A percentile compares a stretch with the other conserved stretches of the same genome.
Conservation (phyloP, 2,329 filamentous ascomycete species). For the Catunica adiposa region DNA sequence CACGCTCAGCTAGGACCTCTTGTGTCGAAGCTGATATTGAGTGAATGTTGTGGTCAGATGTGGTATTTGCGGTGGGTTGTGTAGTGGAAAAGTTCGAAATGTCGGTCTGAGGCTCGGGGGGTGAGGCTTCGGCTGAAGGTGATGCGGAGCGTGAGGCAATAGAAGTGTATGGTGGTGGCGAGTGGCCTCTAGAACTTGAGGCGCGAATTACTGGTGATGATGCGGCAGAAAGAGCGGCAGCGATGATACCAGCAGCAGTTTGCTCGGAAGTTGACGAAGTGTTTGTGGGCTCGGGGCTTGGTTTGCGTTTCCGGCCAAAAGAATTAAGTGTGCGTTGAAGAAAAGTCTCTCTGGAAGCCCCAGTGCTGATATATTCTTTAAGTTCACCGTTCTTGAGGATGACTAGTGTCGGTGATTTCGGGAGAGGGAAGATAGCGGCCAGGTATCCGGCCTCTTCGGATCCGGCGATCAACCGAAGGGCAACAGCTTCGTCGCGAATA, state of each 20-base stretch:
- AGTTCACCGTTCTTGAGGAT: constrained; percentile 66
- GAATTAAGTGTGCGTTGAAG: constrained; percentile 26
- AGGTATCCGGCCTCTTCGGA: constrained; percentile 71
- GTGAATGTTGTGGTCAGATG: background rate
- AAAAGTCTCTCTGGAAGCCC: constrained; percentile 50
- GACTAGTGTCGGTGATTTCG: constrained; percentile 59
- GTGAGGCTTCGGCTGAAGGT: background rate
- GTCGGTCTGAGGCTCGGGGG: background rate
- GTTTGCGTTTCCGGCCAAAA: constrained; percentile 19
- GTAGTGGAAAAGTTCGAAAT: background rate
- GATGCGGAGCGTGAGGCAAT: background rate
- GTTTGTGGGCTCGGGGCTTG: constrained; percentile 8
- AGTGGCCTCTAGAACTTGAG: constrained; percentile 13
- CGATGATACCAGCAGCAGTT: constrained; percentile 13
- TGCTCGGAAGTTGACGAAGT: constrained; percentile 10
- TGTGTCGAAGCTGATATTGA: constrained; percentile 15
- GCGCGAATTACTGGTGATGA: constrained; percentile 14
- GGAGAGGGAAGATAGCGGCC: constrained; percentile 66
- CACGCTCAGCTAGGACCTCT: constrained; percentile 33
- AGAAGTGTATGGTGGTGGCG: constrained; percentile 13
- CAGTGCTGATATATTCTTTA: constrained; percentile 56
- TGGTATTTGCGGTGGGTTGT: background rate
- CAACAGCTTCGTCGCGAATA: constrained; percentile 46
- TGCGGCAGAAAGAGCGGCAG: constrained; percentile 15
- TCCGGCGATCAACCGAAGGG: constrained; percentile 52